Evolutionary conservation across 2,329 filamentous ascomycete species (phyloP), one percentile per base, ranked within the genome.

Genomic region (Paraphoma chrysanthemicola): DNA sequence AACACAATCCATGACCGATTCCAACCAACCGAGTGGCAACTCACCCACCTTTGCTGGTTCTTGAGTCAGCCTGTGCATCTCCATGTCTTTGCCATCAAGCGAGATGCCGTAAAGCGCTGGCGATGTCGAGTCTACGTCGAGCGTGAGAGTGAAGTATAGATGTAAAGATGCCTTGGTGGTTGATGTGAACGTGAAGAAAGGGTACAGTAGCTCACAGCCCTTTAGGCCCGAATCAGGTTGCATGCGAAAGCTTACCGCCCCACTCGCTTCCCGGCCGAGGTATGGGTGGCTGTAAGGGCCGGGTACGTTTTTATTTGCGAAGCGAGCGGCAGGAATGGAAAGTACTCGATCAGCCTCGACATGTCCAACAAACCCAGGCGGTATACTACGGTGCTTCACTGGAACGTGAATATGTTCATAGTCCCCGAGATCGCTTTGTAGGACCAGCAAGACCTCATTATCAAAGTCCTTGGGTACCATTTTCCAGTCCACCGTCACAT

Each of bases 61-160:
- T 11, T 54, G 23, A 2, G 45, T 10, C 8, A 54, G 41, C 18
- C n/a, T 33, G 12, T 42, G 18, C 6, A n/a, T 30, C 16, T 29
- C 12, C 10, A 16, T 6, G 16, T 33, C 12, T 38, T 28, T 29
- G 11, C 31, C 28, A 14, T 54, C 52, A n/a, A 51, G 57, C 56
- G 10, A 72, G 3, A 83, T 60, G 3, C 80, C 79, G 51, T 80
- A 83, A 16, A 67, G 69, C 70, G 84, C 78, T 9, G 70, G 76
- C 4, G 74, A 69, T 4, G 61, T 60, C 0, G 81, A 80, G 47
- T 83, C 76, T 0, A 77, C 77, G 54, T 84, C 82, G 4, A 84
- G 72, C 1, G 79, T 72, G 6, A 69, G 62, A 12, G 69, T 72
- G 39, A 78, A 69, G 28, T 48, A 43, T 12, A 53, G 14, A 3